A percentile compares a stretch with the other conserved stretches of the same genome.
Evolutionary conservation across 2,329 filamentous ascomycete genomes (phyloP).

Genomic region (Fusarium sp.): DNA sequence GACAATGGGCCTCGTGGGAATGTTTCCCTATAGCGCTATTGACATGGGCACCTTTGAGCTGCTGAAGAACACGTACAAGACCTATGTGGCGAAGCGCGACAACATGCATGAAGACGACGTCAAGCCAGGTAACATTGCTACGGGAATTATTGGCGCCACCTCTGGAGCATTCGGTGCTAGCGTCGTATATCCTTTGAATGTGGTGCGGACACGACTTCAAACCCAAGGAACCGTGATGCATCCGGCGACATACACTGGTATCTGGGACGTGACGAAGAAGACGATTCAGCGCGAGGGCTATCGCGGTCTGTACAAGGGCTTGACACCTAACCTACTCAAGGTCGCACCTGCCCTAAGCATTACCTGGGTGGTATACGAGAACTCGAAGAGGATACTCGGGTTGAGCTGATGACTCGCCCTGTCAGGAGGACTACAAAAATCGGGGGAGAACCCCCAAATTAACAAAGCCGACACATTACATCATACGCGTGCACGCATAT

Average conservation of each 20-base stretch:
- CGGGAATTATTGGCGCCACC: conserved; percentile 90
- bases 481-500: conserved; percentile 29
- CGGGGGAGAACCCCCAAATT: conserved; percentile 6
- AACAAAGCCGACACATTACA: conserved; percentile 31
- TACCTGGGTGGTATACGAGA: conserved; percentile 94
- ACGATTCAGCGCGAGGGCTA: conserved; percentile 88
- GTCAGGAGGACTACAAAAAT: conserved; percentile 8
- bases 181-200: conserved; percentile 95
- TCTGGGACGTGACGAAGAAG: conserved; percentile 88
- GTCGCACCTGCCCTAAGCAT: conserved; percentile 97
- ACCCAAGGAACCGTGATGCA: conserved; percentile 96
- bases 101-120: conserved; percentile 89
- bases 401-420: conserved; percentile 55
- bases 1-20: conserved; percentile 93
- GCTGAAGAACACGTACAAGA: conserved; percentile 82
- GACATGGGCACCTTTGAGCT: conserved; percentile 97
- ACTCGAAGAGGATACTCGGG: conserved; percentile 81
- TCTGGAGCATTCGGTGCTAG: conserved; percentile 93
- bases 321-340: conserved; percentile 96
- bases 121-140: conserved; percentile 84
- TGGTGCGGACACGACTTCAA: conserved; percentile 91
- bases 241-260: conserved; percentile 89
- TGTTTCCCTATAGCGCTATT: conserved; percentile 98
- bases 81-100: conserved; percentile 77
- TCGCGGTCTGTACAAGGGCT: conserved; percentile 91